Base-by-base conservation (phyloP, 2,329 filamentous ascomycete genomes). In the Colletotrichum cuscutae region DNA sequence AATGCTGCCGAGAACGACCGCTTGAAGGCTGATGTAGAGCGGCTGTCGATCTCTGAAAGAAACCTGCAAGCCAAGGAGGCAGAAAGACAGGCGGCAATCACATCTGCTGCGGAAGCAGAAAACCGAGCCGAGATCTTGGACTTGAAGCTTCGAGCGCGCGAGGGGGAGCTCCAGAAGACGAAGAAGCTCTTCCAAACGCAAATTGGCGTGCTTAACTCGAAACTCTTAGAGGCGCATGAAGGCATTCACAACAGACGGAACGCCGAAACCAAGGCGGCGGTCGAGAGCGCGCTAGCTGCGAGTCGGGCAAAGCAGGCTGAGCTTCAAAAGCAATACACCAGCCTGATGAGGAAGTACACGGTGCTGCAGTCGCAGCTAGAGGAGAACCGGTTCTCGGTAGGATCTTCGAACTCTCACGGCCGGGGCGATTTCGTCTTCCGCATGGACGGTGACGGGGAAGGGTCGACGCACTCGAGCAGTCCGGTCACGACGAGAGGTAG, bases 1-100 rank as follows among this genome's bases (percentile, higher is more conserved):
- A 89, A 89, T 64, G 84, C 89, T 3, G 86, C 88, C 61, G 90
- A 94, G 76, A 82, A 93, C 59, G 88, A 90, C 72, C 84, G 86
- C 42, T 83, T 94, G 19, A 88, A 88, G 70, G 83, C 83, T 1
- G 89, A 93, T 75, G 87, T 93, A 2, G 84, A 87, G 26, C 86
- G 89, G 32, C 83, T 94, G 32, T 88, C 89, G n/a, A 86, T 87
- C 19, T 87, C 88, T 24, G 86, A 94, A 73, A 87, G 90, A 2
- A 88, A 91, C 59, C 89, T 89, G 67, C 91, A 94, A 77, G 89
- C 90, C 54, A 88, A 88, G 57, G 91, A 94, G 76, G 83, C 88
- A 42, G 89, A 91, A 72, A 86, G 90, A 53, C 86, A 91, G 66
- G 82, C 83, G 24, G 87, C 89, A 1, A 86, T 89, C 59, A 86